Conservation (phyloP, 2,329 filamentous ascomycete species). For the Fusarium guadeloupense region DNA sequence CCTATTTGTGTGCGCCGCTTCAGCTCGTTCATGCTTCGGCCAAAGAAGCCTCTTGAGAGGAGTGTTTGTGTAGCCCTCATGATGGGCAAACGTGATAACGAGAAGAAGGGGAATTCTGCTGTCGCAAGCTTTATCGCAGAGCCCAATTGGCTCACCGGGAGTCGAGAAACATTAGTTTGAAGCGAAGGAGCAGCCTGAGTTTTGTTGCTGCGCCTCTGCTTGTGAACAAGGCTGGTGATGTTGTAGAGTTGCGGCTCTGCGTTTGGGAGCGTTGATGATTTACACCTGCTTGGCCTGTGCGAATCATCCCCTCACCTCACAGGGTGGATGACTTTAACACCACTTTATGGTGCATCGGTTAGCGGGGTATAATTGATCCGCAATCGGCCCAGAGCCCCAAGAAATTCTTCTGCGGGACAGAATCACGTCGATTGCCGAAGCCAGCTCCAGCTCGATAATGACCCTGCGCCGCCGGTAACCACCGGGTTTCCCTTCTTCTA, state of each 20-base stretch:
- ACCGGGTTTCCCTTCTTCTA: conserved; percentile 18
- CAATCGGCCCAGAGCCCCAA: conserved; percentile 33
- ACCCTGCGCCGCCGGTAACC: conserved; percentile 39
- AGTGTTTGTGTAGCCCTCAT: conserved; percentile 60
- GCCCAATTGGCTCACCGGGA: conserved; percentile 46
- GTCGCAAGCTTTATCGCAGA: conserved; percentile 22
- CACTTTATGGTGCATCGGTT: not conserved
- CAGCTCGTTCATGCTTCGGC: conserved; percentile 68
- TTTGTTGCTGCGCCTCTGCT: not conserved
- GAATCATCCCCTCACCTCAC: too few relatives aligned
- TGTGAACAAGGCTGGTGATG: not conserved
- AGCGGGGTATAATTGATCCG: conserved; percentile 37
- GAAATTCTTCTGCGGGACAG: conserved; percentile 38
- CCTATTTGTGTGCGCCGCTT: conserved; percentile 65
- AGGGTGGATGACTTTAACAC: conserved; percentile 8
- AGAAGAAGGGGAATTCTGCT: not conserved
- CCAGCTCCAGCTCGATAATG: conserved; percentile 39
- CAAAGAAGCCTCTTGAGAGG: conserved; percentile 63
- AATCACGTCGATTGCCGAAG: conserved; percentile 2
- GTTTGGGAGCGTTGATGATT: not conserved
- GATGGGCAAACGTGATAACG: conserved; percentile 17
- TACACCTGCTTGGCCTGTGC: conserved; percentile 24
- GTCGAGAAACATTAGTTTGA: conserved; percentile 35
- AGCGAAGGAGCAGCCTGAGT: not conserved
- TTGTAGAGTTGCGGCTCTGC: conserved; percentile 7